These are phyloP conservation scores for Kwoniella dejecticola DNA, from an alignment of 768 basidiomycete genomes.

Conservation along the genomic window DNA sequence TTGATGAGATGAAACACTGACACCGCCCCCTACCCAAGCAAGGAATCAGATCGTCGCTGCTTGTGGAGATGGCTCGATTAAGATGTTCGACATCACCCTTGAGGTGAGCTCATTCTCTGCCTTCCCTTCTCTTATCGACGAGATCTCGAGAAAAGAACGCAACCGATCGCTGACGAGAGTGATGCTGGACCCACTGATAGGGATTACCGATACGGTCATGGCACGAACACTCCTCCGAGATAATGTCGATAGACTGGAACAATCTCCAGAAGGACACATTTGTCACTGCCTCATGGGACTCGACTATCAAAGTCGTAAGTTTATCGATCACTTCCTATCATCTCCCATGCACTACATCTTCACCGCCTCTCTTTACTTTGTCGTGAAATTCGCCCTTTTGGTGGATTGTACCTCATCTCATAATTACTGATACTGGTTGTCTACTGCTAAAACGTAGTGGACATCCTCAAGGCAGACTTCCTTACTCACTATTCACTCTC, in stretches of 20 bases:
- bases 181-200: slow-evolving; percentile 56
- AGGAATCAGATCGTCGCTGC: slow-evolving; percentile 86
- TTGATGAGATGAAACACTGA: background rate
- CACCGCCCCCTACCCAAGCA: background rate
- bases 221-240: slow-evolving; percentile 92
- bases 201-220: slow-evolving; percentile 85
- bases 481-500: slow-evolving; percentile 73
- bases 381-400: too few species aligned
- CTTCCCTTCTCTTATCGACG: too few species aligned
- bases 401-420: too few species aligned
- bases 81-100: slow-evolving; percentile 84
- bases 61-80: slow-evolving; percentile 86
- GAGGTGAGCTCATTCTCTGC: slow-evolving; percentile 62
- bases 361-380: background rate
- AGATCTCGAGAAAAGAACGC: too few species aligned
- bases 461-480: slow-evolving; percentile 78
- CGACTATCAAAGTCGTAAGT: slow-evolving; percentile 79
- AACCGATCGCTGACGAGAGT: too few species aligned
- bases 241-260: slow-evolving; percentile 93
- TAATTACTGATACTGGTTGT: too few species aligned
- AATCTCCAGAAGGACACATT: slow-evolving; percentile 68
- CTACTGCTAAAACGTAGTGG: too few species aligned
- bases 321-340: too few species aligned
- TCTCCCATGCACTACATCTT: too few species aligned
- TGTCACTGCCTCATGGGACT: slow-evolving; percentile 68